These are phyloP conservation scores for Dioszegia crocea DNA, from an alignment of 768 basidiomycete species.

Conservation along the genomic window DNA sequence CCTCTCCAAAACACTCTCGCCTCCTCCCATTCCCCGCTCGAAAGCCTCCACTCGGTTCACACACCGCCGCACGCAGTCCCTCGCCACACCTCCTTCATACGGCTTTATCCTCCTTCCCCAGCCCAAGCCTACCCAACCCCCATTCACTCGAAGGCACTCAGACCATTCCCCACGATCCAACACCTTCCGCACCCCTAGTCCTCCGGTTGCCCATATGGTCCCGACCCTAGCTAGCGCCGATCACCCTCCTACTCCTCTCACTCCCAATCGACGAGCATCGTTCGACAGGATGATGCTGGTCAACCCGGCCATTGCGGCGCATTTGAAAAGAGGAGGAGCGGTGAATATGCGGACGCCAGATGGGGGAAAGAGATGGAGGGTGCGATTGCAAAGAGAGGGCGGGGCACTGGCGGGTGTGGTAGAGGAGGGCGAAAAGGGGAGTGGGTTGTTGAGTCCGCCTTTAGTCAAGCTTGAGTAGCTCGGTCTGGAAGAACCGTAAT, in stretches of 20 bases:
- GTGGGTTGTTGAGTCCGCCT: too few species aligned
- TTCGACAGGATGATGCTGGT: constrained; percentile 29
- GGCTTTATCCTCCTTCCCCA: constrained; percentile 2
- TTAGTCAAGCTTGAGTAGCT: too few species aligned
- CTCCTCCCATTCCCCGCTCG: background rate
- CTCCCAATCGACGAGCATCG: background rate
- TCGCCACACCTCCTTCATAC: constrained; percentile 2
- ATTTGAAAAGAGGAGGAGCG: constrained; percentile 29
- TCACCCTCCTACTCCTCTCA: background rate
- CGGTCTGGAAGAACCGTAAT: too few species aligned
- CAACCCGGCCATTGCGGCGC: constrained; percentile 31
- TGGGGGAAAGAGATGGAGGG: constrained; percentile 15
- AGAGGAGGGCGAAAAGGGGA: background rate
- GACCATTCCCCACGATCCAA: background rate
- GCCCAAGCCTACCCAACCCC: background rate
- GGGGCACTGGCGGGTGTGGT: background rate
- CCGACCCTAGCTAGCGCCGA: background rate
- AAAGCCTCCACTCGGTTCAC: background rate
- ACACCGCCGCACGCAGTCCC: constrained; percentile 6
- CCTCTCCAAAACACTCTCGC: background rate
- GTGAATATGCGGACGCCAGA: constrained; percentile 27
- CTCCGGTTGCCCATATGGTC: background rate
- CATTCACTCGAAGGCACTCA: background rate
- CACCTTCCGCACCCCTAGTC: background rate
- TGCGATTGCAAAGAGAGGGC: background rate